Base-by-base conservation (phyloP, 2,329 filamentous ascomycete species). In the Talaromyces piceae region DNA sequence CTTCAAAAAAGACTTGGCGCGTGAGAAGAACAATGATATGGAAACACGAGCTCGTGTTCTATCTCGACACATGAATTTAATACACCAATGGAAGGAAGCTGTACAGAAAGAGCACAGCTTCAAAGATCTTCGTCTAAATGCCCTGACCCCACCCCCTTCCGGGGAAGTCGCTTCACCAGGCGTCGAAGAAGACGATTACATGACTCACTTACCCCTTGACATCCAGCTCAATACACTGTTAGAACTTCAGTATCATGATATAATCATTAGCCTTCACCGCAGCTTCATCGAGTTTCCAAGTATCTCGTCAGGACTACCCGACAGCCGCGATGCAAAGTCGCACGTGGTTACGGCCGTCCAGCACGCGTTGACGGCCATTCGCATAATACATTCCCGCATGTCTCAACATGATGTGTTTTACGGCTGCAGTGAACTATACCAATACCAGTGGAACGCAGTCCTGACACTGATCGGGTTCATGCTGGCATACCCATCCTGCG, bases 361-460 rank as follows among this genome's bases (percentile, higher is more conserved):
- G 23, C 57, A 60, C 26, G 56, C 57, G n/a, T n/a, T 57, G 7
- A 51, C 41, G 1, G 56, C 52, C 18, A 52, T 58, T 33, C 12
- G 47, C n/a, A 48, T 53, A 13, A 31, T 47, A 0, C 51, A 59
- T 37, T 30, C 25, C 2, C 43, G 44, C 5, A 55, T 55, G 49
- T 37, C 47, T 20, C 45, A 26, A 4, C 44, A 54, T 20, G 58
- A 59, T 11, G 30, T 51, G 13, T 47, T 58, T 13, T 41, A 58
- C 43, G 56, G 58, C 1, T 30, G 25, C 23, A 51, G 52, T 9
- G 58, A 59, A n/a, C n/a, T 59, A 7, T 59, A 59, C 20, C 58
- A 59, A 26, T 57, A 57, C 49, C 51, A 51, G 8, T 58, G 58
- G 56, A 58, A 59, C 20, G 58, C 58, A 6, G 52, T 56, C 5